Conservation (phyloP, 2,329 filamentous ascomycete genomes). For the Ramularia endophylla region DNA sequence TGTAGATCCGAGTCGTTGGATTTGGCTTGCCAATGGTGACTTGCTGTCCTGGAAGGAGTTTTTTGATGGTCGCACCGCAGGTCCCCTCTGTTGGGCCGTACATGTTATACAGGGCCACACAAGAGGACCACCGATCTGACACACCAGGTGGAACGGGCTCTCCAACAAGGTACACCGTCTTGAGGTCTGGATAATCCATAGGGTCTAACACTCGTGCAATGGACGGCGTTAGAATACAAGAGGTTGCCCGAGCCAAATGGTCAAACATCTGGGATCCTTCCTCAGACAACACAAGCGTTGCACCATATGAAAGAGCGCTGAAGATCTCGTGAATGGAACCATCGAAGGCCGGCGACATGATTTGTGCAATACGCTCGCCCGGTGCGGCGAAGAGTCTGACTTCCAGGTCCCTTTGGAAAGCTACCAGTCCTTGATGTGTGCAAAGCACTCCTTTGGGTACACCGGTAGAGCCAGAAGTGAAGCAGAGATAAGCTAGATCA, state of each 20-base stretch:
- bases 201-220: background rate
- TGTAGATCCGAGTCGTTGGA: background rate
- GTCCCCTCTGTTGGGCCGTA: conserved; percentile 4
- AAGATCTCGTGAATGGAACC: conserved; percentile 5
- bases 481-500: conserved; percentile 2
- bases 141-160: conserved; percentile 1
- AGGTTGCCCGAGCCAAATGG: background rate
- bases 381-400: conserved; percentile 3
- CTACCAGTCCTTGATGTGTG: conserved; percentile 2
- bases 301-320: background rate
- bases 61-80: conserved; percentile 4
- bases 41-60: background rate
- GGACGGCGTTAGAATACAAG: background rate
- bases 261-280: background rate
- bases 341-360: conserved; percentile 5
- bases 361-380: conserved; percentile 2
- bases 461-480: conserved; percentile 4
- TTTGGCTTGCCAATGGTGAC: conserved; percentile 2
- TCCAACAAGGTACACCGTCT: conserved; percentile 1
- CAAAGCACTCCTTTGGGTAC: conserved; percentile 4
- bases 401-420: conserved; percentile 3
- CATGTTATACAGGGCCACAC: conserved; percentile 2
- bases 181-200: background rate
- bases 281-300: conserved; percentile 1
- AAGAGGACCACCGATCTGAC: conserved; percentile 1